Evolutionary conservation across 2,329 filamentous ascomycete genomes (phyloP), one percentile per base, ranked within the genome.

Genomic region (Trichocomaceae sp.): DNA sequence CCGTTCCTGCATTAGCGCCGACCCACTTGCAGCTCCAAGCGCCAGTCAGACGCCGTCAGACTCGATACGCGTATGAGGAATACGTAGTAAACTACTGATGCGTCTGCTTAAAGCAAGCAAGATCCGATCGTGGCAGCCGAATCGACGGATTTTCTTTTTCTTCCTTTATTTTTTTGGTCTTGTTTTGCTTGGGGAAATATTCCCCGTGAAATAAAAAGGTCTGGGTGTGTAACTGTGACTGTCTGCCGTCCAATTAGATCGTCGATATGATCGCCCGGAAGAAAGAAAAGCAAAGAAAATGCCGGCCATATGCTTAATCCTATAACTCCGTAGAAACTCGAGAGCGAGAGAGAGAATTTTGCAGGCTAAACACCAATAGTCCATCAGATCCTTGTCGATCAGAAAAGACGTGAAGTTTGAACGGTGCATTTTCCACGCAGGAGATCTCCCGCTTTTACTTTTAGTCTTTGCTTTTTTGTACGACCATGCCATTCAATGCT

Each of bases 331-430:
- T n/a, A n/a, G n/a, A n/a, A 26, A 26, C 3, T 26, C 3, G 23
- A 26, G 23, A 26, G 23, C 3, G 7, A 26, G n/a, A 17, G n/a
- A 17, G n/a, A 39, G n/a, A n/a, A 41, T 5, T 12, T 4, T 9
- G 17, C 10, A 54, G 26, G 48, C 54, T 56, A 56, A 56, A 48
- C 9, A 56, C 52, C 54, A 56, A 56, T 56, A 56, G 54, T 56
- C 47, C 29, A 46, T 56, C 49, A 52, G 48, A 52, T 56, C 47
- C 47, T 42, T 33, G 54, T 42, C 54, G 54, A 56, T 56, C 54
- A 37, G 9, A 17, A 42, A 42, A 47, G n/a, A 6, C 20, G 4
- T 13, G n/a, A n/a, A n/a, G n/a, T n/a, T n/a, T 22, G 3, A 46
- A 3, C 7, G 17, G 17, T 17, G 22, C n/a, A 42, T 20, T 42